Evolutionary conservation across 139 green algal species (phyloP), one percentile per base, ranked within the genome.

Genomic region (Volvox reticuliferus): DNA sequence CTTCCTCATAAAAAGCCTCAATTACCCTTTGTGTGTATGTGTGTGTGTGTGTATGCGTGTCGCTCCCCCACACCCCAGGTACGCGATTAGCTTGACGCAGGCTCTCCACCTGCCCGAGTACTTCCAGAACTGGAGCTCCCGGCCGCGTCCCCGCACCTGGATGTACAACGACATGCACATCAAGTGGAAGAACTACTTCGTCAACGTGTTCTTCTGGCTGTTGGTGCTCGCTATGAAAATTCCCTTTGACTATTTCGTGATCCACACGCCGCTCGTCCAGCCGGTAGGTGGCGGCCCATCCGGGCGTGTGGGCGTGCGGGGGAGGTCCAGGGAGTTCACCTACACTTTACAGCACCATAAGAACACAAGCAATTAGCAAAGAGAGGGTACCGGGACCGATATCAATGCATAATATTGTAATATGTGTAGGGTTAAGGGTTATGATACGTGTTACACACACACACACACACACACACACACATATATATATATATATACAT

Each of bases 121-220:
- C 86, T 86, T 91, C 32, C 55, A 67, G 12, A 85, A 85, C 76
- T 91, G 75, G 75, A 82, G 67, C 61, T 65, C 24, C 19, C 75
- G 86, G 32, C 86, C 86, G 3, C 22, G 55, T 33, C 86, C 86
- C 20, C 35, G 14, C 2, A 76, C 12, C 61, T 91, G 86, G 86
- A 86, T 91, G 76, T 91, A 91, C 75, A n/a, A 36, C 35, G 24
- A 67, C 55, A 90, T 90, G 86, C 18, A 90, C 3, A 90, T 84
- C 20, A 85, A 84, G 37, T 90, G 86, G 86, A 84, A 85, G 55
- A 91, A 91, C 55, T 91, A 86, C 61, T 69, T 91, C 5, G 36
- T 33, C 80, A 96, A 97, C 89, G 68, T 94, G 16, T 32, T 93
- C n/a, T 97, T 97, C 91, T 97, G 95, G 95, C 61, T 90, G 86